Evolutionary conservation across 2,329 filamentous ascomycete genomes (phyloP), one percentile per base, ranked within the genome.

Genomic region (Fusarium irregulare): DNA sequence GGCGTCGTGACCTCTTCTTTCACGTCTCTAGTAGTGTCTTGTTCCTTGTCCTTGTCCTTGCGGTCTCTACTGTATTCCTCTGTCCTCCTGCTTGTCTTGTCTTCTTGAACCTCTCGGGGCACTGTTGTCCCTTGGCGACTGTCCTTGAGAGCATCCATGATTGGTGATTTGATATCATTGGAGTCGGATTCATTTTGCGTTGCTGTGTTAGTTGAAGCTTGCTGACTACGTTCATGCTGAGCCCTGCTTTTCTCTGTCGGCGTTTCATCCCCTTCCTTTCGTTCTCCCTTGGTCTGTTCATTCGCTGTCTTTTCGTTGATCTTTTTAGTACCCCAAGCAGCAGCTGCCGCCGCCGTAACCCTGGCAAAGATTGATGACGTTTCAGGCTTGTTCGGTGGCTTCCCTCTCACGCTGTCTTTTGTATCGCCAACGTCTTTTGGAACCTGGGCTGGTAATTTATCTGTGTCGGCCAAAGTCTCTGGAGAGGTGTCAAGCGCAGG

Each of bases 241-340:
- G 18, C 23, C 12, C 18, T 23, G n/a, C 20, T 30, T n/a, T 41
- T 48, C 25, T 37, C 49, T 47, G 55, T 40, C 18, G 25, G 16
- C 13, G 18, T 64, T 25, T 50, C 57, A 37, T 32, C 64, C 20
- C 64, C 59, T 13, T 67, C 49, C 7, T 64, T 80, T 66, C 79
- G 79, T 51, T 81, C 79, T 56, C 80, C 80, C 65, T 78, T 79
- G 64, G 78, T 78, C 60, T 79, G 78, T 44, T 69, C 78, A 37
- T 68, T 68, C 13, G 65, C 76, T 21, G 76, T 78, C 60, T 77
- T 80, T 56, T 79, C 76, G 20, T 49, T 41, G 5, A 44, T 18
- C 30, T 44, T 45, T 12, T 57, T 45, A 47, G 48, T 48, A 14
- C 77, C 78, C 8, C 67, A 70, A 28, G 66, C 61, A 20, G 74